Evolutionary conservation across 768 basidiomycete genomes (phyloP).

Genomic region (Termitomyces sp.): DNA sequence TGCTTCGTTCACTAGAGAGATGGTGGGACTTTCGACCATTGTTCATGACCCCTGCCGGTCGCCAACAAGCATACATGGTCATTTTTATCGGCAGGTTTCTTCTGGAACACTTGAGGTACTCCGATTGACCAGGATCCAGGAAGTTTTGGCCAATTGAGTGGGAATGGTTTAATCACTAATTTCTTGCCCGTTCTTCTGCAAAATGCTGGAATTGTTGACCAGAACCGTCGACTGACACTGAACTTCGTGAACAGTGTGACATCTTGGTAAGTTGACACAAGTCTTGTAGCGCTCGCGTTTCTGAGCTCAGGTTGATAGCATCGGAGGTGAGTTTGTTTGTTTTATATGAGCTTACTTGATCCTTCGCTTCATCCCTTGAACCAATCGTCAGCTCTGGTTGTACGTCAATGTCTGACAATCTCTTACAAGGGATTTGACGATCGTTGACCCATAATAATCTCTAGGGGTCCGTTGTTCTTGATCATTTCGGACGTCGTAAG

Average conservation of each 20-base stretch:
- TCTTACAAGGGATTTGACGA: background rate
- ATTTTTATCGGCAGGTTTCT: conserved; percentile 36
- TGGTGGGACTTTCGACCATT: conserved; percentile 54
- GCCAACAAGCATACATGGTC: conserved; percentile 45
- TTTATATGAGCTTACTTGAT: background rate
- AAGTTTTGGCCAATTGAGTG: conserved; percentile 36
- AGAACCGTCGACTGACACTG: conserved; percentile 34
- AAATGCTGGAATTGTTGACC: conserved; percentile 40
- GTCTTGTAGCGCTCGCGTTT: background rate
- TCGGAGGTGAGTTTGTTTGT: conserved; percentile 24
- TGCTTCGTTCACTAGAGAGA: conserved; percentile 20
- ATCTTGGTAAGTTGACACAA: conserved; percentile 30
- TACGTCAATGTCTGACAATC: background rate
- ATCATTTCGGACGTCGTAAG: conserved; percentile 42
- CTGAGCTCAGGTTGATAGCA: conserved; percentile 14
- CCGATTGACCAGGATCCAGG: conserved; percentile 11
- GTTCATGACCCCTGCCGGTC: conserved; percentile 38
- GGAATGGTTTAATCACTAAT: conserved; percentile 45
- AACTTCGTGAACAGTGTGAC: conserved; percentile 51
- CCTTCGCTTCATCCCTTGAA: background rate
- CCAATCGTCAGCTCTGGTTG: background rate
- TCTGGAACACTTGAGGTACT: background rate
- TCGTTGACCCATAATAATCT: background rate
- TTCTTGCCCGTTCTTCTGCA: conserved; percentile 40
- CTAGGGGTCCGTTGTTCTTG: conserved; percentile 41